Evolutionary conservation across 129 eudicot species (phyloP), one percentile per base, ranked within the genome.

Genomic region (Gnaphalium uliginosum): DNA sequence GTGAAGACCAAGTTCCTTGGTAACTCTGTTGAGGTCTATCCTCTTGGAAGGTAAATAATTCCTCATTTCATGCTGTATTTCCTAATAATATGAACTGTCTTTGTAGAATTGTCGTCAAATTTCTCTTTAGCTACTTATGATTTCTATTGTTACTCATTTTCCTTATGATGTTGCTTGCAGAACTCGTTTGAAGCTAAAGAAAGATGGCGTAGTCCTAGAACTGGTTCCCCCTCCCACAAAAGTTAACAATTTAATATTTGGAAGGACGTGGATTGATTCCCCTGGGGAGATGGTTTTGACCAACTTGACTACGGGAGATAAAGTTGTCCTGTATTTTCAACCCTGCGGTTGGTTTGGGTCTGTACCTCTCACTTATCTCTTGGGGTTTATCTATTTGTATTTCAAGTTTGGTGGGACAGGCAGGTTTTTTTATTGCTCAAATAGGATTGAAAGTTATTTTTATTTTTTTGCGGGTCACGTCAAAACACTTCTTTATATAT

Each of bases 281-380:
- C 97, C 98, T 3, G 98, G 97, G 56, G 98, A 94, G 71, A 90
- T 94, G 98, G 68, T 94, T 56, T 69, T 94, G 90, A 84, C 96
- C 65, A 94, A 94, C 67, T 74, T 87, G 79, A 90, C 98, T 18
- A 90, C 98, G 5, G 98, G 97, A 76, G 98, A 94, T 67, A 94
- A 94, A 84, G 98, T 83, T 68, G 91, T 94, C 19, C 86, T 94
- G 6, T 88, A 88, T 79, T 94, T 94, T 74, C 97, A 94, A 81
- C 97, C 97, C 23, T 94, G 98, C 59, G 98, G 98, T 23, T 94
- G 98, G 97, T 94, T 94, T 19, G 98, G 98, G 98, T 94, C 64
- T 24, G 81, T 68, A 5, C 57, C 46, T 14, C n/a, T 68, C 2
- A 24, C 58, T 62, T 66, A 15, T 19, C 23, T 62, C 25, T 1